Conservation (phyloP, 2,329 filamentous ascomycete species). For the Apiospora sp. region DNA sequence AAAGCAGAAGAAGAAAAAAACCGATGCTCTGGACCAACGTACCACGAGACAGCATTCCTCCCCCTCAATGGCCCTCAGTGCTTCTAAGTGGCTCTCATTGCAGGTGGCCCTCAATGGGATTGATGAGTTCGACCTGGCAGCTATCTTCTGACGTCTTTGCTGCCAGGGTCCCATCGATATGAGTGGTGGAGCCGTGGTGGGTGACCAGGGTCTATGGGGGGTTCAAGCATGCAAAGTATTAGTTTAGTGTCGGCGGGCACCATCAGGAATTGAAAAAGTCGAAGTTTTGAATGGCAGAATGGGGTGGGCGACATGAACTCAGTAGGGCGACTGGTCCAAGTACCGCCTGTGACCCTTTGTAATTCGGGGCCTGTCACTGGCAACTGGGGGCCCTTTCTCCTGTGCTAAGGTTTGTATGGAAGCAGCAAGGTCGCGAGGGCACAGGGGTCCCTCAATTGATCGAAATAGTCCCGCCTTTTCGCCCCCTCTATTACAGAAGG, state of each 20-base stretch:
- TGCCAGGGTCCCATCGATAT: slow-evolving; percentile 18
- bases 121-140: slow-evolving; percentile 4
- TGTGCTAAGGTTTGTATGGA: not conserved
- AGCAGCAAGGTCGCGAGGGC: not conserved
- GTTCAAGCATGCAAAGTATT: slow-evolving; percentile 3
- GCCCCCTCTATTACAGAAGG: not conserved
- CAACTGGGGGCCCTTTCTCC: not conserved
- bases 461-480: not conserved
- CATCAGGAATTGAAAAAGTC: not conserved
- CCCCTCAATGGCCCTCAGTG: not conserved
- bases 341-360: slow-evolving; percentile 17
- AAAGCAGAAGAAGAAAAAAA: not conserved
- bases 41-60: not conserved
- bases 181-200: slow-evolving; percentile 15
- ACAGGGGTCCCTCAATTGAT: slow-evolving; percentile 14
- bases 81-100: too few species aligned
- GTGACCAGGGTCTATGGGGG: slow-evolving; percentile 4
- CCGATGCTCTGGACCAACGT: slow-evolving; percentile 8
- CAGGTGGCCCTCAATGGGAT: not conserved
- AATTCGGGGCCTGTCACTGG: slow-evolving; percentile 8
- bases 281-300: not conserved
- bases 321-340: not conserved
- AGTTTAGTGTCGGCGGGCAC: not conserved
- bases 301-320: not conserved
- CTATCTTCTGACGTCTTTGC: slow-evolving; percentile 16